Percentiles rank a stretch among this genome's conserved stretches.
Evolutionary conservation across 768 basidiomycete species (phyloP).

Genomic region (Trametes meyenii): DNA sequence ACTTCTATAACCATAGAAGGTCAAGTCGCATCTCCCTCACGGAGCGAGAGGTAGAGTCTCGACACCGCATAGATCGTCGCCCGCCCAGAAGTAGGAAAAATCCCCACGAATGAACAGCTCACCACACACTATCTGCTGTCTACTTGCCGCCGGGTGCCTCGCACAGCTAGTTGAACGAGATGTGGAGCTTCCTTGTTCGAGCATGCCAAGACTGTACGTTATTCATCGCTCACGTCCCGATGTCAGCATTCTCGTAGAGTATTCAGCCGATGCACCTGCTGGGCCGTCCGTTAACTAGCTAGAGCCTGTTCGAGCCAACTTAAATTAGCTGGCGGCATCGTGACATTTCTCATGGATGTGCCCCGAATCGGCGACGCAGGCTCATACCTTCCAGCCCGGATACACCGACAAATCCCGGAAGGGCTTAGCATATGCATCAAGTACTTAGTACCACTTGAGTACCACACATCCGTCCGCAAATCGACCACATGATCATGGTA

Average conservation of each 20-base stretch:
- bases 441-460: not conserved
- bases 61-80: slow-evolving; percentile 19
- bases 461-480: not conserved
- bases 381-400: no score
- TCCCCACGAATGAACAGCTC: not conserved
- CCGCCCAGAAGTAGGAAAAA: not conserved
- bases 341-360: no score
- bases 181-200: not conserved
- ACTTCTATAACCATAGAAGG: not conserved
- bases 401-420: no score
- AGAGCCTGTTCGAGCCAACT: no score
- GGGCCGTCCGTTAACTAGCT: no score
- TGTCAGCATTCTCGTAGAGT: no score
- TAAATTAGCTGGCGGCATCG: no score
- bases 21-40: not conserved
- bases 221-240: not conserved
- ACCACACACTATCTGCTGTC: not conserved
- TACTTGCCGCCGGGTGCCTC: slow-evolving; percentile 24
- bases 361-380: no score
- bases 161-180: not conserved
- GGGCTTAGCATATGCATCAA: no score
- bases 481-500: not conserved
- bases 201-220: not conserved
- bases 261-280: no score
- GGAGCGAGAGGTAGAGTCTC: not conserved